These are phyloP conservation scores for Leishmania mexicana DNA, from an alignment of 208 protist species.

Conservation along the genomic window DNA sequence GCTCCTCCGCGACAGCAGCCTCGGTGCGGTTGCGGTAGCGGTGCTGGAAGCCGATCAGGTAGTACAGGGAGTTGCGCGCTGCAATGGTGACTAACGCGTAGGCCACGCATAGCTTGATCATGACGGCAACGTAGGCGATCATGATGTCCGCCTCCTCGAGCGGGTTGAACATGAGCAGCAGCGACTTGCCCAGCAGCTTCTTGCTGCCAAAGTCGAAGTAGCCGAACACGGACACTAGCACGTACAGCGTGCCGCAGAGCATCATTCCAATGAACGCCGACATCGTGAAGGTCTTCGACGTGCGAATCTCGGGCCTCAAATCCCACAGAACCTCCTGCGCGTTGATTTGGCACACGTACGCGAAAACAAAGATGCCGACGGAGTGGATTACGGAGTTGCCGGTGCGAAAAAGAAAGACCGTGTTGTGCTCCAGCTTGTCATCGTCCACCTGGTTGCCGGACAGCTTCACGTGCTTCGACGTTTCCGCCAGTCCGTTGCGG, in stretches of 20 bases:
- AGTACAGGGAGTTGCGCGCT: conserved; percentile 60
- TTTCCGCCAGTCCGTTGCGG: conserved; percentile 30
- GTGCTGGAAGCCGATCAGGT: conserved; percentile 48
- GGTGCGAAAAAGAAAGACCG: conserved; percentile 45
- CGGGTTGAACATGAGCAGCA: conserved; percentile 64
- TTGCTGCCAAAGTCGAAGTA: conserved; percentile 67
- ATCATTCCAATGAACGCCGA: conserved; percentile 48
- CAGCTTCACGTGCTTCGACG: conserved; percentile 25
- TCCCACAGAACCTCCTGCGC: conserved; percentile 57
- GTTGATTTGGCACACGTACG: conserved; percentile 69
- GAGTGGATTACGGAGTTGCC: conserved; percentile 43
- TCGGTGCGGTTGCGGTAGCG: conserved; percentile 34
- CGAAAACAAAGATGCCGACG: conserved; percentile 62
- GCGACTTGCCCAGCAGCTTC: conserved; percentile 38
- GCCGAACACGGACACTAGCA: conserved; percentile 55
- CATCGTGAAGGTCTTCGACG: conserved; percentile 41
- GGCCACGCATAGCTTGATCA: conserved; percentile 63
- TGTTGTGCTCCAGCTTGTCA: conserved; percentile 22
- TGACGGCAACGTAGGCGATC: conserved; percentile 52
- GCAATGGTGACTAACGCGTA: conserved; percentile 53
- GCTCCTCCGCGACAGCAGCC: not conserved
- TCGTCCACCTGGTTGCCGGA: conserved; percentile 16
- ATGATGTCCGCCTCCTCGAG: conserved; percentile 40
- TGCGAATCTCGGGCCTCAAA: conserved; percentile 36
- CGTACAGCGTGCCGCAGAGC: conserved; percentile 57